phyloP scores from a whole-genome alignment of 192 early-diverging fungal species.

The Coemansia brasiliensis region DNA sequence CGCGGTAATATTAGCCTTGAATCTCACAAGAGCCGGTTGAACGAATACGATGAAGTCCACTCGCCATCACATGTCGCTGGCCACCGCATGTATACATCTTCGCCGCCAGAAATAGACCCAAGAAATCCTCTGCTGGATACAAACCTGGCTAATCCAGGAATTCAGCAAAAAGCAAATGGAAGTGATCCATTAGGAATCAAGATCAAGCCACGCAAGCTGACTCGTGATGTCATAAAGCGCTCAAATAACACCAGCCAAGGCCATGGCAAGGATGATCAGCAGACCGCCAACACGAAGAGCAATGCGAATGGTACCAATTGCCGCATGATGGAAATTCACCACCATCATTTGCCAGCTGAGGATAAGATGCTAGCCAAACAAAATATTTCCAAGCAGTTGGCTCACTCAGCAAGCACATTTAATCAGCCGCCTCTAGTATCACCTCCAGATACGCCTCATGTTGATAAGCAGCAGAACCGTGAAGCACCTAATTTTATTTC shows the following conservation, averaged over 20 bases:
- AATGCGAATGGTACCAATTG: neutral
- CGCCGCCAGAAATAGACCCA: neutral
- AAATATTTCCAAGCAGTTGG: neutral
- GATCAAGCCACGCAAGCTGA: conserved; percentile 45
- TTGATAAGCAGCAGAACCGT: neutral
- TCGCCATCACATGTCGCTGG: too few species aligned
- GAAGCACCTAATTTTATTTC: conserved; percentile 8
- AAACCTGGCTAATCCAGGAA: conserved; percentile 39
- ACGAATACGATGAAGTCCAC: too few species aligned
- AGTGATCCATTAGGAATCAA: neutral
- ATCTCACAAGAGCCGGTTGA: neutral
- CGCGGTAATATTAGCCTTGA: neutral
- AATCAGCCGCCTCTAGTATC: conserved; percentile 3
- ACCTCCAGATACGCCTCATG: neutral
- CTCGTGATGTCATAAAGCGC: conserved; percentile 21
- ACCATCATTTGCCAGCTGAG: neutral
- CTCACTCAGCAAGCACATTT: neutral
- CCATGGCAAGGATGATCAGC: neutral
- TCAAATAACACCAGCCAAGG: neutral
- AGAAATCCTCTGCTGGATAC: conserved; percentile 31
- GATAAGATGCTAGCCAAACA: neutral
- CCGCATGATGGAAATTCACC: too few species aligned
- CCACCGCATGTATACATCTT: neutral
- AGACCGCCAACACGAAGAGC: neutral
- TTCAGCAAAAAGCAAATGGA: neutral